Conservation (phyloP, 352 stramenopile species). For the Phytopythium aichiense region DNA sequence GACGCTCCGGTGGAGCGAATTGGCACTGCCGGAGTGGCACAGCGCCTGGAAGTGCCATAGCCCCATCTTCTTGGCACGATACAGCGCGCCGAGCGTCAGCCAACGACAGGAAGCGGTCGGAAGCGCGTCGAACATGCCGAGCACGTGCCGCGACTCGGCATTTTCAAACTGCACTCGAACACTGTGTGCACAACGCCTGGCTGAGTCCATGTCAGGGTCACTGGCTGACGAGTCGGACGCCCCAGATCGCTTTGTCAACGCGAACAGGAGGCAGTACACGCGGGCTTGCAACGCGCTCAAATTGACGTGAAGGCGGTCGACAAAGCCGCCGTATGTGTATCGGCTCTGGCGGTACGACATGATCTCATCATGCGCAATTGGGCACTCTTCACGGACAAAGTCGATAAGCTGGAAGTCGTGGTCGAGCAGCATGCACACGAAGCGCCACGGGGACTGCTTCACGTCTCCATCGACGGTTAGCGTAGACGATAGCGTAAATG, state of each 20-base stretch:
- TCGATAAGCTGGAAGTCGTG: conserved; percentile 61
- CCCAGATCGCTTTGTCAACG: conserved; percentile 18
- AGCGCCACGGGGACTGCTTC: conserved; percentile 37
- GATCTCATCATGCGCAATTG: conserved; percentile 23
- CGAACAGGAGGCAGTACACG: conserved; percentile 56
- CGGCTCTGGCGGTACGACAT: conserved; percentile 36
- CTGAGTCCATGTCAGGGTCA: not conserved
- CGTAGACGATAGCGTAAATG: conserved; percentile 39
- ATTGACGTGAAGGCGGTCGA: conserved; percentile 41
- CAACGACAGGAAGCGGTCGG: conserved; percentile 29
- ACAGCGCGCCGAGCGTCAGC: conserved; percentile 46
- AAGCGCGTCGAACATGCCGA: conserved; percentile 43
- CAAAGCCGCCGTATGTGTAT: conserved; percentile 43
- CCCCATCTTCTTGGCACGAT: conserved; percentile 45
- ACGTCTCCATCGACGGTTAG: conserved; percentile 19
- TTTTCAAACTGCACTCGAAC: conserved; percentile 52
- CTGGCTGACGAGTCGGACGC: not conserved
- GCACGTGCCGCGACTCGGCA: conserved; percentile 31
- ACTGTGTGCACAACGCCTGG: not conserved
- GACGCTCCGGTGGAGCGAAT: conserved; percentile 45
- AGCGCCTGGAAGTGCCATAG: conserved; percentile 51
- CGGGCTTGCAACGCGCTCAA: conserved; percentile 29
- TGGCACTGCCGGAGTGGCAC: conserved; percentile 27
- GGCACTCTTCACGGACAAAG: conserved; percentile 52
- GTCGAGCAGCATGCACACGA: conserved; percentile 48